Percentiles rank a stretch among this genome's conserved stretches.
These are phyloP conservation scores for Beta lomatogona DNA, from an alignment of 179 eudicot species.

Conservation along the genomic window DNA sequence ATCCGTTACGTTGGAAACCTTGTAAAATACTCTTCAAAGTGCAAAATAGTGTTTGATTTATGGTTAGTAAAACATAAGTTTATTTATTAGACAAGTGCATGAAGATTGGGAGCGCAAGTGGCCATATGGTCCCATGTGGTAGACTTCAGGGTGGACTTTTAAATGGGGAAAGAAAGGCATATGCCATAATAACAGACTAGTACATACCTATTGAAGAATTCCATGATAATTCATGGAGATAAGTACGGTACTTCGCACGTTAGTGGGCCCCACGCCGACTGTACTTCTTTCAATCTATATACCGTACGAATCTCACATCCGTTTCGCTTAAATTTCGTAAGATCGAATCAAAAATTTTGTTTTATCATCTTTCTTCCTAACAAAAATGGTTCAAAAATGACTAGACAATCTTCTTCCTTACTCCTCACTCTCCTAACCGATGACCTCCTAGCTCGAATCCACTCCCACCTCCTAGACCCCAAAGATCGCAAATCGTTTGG, in stretches of 20 bases:
- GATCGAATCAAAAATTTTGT: background rate
- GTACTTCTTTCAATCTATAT: background rate
- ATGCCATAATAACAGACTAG: background rate
- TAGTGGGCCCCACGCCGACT: slow-evolving; percentile 19
- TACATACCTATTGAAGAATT: background rate
- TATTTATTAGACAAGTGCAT: background rate
- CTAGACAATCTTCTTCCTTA: slow-evolving; percentile 1
- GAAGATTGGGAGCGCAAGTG: no score
- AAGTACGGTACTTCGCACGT: slow-evolving; percentile 36
- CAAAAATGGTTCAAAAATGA: background rate
- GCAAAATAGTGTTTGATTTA: no score
- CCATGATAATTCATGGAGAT: slow-evolving; percentile 9
- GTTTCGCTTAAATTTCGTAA: background rate
- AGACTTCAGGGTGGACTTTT: background rate
- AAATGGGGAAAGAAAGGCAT: background rate
- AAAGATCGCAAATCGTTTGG: slow-evolving; percentile 60
- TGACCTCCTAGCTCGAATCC: slow-evolving; percentile 57
- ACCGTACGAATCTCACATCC: slow-evolving; percentile 26
- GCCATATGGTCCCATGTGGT: slow-evolving; percentile 9
- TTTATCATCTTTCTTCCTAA: background rate
- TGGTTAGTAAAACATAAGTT: background rate
- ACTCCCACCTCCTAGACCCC: slow-evolving; percentile 35
- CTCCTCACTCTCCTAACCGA: slow-evolving; percentile 49
- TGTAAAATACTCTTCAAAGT: no score
- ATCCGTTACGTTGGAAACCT: no score